Evolutionary conservation across 805 yeast species (phyloP), one percentile per base, ranked within the genome.

Genomic region (Saccharomycopsis selenospora): DNA sequence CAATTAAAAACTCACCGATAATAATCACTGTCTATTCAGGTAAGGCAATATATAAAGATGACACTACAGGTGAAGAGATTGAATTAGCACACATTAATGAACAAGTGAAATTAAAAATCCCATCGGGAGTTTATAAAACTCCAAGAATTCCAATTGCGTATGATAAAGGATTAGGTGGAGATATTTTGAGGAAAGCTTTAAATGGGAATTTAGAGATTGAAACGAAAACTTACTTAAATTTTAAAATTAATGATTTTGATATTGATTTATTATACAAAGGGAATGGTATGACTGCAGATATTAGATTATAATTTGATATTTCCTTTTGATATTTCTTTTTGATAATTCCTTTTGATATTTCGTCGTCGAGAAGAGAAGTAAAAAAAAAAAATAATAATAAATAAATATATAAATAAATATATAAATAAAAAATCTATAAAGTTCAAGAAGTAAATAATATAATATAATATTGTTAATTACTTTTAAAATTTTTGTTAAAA

Each of bases 101-200:
- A n/a, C 26, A 49, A 23, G 71, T 71, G 49, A 42, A 57, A n/a
- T 48, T 79, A 38, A 54, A 63, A 8, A 59, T 78, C 1, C 74
- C 77, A 1, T 80, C 83, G 0, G 85, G 85, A 1, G 46, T 72
- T 5, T 71, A 69, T 58, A 69, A 63, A 7, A 71, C 80, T 2
- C 76, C 75, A 4, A 61, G 73, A 40, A 66, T 78, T 2, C 78
- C 83, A 0, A 66, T 80, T 14, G 67, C 66, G 25, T 66, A 72
- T 43, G 67, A 70, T 3, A 51, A 57, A 4, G 77, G 77, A 0
- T 61, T 72, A 5, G 78, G 75, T 1, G 71, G 72, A 44, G 77
- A 75, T 33, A 64, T 79, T 10, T 59, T 80, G 25, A 65, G 71
- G 40, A 68, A 67, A 50, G 79, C 80, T 0, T 44, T 79, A 25